These are phyloP conservation scores for Phaeosphaeria sp. DNA, from an alignment of 2,329 filamentous ascomycete genomes.

Conservation along the genomic window DNA sequence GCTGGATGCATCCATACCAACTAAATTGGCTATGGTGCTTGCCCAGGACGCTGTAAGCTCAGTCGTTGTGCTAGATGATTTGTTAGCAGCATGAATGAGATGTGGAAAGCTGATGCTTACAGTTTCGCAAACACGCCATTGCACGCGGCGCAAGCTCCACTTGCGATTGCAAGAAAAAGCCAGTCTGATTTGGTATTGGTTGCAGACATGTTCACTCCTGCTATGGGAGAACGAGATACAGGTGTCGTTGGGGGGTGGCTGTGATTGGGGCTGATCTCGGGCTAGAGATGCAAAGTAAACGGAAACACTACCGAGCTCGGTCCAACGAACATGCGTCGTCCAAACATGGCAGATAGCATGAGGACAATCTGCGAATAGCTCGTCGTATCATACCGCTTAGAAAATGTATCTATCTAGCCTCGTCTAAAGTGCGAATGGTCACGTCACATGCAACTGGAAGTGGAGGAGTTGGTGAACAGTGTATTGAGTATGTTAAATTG, in stretches of 20 bases:
- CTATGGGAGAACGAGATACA: too few relatives aligned
- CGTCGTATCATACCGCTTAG: not conserved
- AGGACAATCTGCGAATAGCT: too few relatives aligned
- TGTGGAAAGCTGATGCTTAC: conserved; percentile 55
- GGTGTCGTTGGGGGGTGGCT: too few relatives aligned
- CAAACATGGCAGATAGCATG: not conserved
- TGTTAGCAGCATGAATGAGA: conserved; percentile 13
- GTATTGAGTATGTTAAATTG: not conserved
- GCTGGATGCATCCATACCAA: conserved; percentile 56
- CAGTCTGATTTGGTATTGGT: conserved; percentile 42
- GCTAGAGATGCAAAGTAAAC: conserved; percentile 23
- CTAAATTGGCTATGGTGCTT: conserved; percentile 54
- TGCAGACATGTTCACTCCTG: conserved; percentile 27
- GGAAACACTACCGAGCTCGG: conserved; percentile 25
- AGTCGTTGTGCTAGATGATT: conserved; percentile 62
- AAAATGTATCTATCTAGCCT: not conserved
- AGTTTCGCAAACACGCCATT: conserved; percentile 87
- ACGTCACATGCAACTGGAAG: not conserved
- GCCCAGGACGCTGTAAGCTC: conserved; percentile 63
- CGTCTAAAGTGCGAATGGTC: not conserved
- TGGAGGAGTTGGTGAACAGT: too few relatives aligned
- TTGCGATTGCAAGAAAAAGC: conserved; percentile 74
- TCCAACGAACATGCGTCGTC: conserved; percentile 3
- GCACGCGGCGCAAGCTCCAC: conserved; percentile 78
- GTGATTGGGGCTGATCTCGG: too few relatives aligned